A percentile compares a stretch with the other conserved stretches of the same genome.
These are phyloP conservation scores for Mycothermus thermophilus DNA, from an alignment of 495 filamentous ascomycete species.

Conservation along the genomic window DNA sequence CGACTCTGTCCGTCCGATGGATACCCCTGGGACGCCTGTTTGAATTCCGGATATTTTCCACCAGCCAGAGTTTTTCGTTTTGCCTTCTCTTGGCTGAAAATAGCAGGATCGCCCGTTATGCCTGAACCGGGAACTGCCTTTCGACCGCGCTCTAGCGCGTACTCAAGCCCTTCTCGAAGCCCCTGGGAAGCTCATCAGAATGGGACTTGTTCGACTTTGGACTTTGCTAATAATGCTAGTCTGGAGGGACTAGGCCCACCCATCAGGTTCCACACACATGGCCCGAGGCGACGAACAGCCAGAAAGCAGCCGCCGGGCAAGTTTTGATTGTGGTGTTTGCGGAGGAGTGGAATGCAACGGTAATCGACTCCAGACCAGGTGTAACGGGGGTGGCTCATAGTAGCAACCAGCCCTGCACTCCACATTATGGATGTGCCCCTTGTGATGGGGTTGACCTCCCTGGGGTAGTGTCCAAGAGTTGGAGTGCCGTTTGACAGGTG, in stretches of 20 bases:
- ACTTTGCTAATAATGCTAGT: too few species aligned
- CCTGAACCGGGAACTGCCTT: too few species aligned
- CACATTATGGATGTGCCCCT: too few species aligned
- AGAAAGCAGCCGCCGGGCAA: too few species aligned
- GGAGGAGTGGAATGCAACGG: conserved; percentile 18
- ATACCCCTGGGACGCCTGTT: background rate
- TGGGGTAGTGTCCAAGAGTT: too few species aligned
- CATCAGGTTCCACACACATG: too few species aligned
- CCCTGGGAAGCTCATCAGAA: background rate
- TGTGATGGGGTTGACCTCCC: too few species aligned
- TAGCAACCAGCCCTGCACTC: conserved; percentile 3
- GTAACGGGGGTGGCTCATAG: background rate
- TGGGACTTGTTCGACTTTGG: too few species aligned
- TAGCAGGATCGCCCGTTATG: background rate
- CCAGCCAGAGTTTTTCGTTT: too few species aligned
- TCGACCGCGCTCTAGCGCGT: background rate
- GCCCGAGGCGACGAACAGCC: too few species aligned
- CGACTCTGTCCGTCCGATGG: background rate
- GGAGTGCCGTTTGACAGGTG: too few species aligned
- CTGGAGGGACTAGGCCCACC: background rate
- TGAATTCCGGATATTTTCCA: conserved; percentile 4
- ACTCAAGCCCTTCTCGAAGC: conserved; percentile 3
- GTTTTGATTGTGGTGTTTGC: too few species aligned
- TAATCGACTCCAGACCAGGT: background rate
- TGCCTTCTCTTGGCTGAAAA: background rate